A percentile compares a stretch with the other conserved stretches of the same genome.
These are phyloP conservation scores for Mucor mucedo DNA, from an alignment of 371 early-diverging fungal species.

Conservation along the genomic window DNA sequence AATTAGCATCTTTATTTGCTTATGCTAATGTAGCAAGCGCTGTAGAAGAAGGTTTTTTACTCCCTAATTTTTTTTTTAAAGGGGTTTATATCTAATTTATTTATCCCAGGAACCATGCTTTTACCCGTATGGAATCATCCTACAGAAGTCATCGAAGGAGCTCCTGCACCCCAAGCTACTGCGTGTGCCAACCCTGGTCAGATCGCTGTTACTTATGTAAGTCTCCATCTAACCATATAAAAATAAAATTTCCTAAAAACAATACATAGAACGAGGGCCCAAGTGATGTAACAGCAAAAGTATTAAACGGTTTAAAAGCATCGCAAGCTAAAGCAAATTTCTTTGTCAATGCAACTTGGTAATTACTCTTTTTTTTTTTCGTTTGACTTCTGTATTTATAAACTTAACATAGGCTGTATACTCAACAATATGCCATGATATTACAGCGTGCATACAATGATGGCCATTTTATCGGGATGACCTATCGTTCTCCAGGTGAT, in stretches of 20 bases:
- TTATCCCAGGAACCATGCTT: constrained; percentile 28
- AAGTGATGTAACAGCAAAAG: constrained; percentile 64
- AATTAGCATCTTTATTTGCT: constrained; percentile 13
- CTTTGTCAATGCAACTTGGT: constrained; percentile 66
- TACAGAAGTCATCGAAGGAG: constrained; percentile 26
- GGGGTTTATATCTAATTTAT: not conserved
- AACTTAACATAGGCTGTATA: constrained; percentile 34
- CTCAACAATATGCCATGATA: constrained; percentile 62
- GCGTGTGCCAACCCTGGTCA: constrained; percentile 58
- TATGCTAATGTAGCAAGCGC: constrained; percentile 10
- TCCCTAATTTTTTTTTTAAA: not conserved
- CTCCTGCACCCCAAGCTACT: constrained; percentile 47
- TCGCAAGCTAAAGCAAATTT: constrained; percentile 62
- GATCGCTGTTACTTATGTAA: constrained; percentile 62
- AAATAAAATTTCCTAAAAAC: not conserved
- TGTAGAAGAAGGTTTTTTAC: constrained; percentile 13
- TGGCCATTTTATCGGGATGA: constrained; percentile 66
- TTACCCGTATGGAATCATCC: constrained; percentile 56
- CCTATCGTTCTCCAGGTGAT: constrained; percentile 59
- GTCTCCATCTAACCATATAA: constrained; percentile 3
- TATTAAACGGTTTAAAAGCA: constrained; percentile 57
- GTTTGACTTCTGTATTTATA: not conserved
- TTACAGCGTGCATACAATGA: constrained; percentile 59
- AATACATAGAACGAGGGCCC: constrained; percentile 59
- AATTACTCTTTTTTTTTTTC: not conserved